These are phyloP conservation scores for Pythium rhizo-oryzae DNA, from an alignment of 352 stramenopile species.

Conservation along the genomic window DNA sequence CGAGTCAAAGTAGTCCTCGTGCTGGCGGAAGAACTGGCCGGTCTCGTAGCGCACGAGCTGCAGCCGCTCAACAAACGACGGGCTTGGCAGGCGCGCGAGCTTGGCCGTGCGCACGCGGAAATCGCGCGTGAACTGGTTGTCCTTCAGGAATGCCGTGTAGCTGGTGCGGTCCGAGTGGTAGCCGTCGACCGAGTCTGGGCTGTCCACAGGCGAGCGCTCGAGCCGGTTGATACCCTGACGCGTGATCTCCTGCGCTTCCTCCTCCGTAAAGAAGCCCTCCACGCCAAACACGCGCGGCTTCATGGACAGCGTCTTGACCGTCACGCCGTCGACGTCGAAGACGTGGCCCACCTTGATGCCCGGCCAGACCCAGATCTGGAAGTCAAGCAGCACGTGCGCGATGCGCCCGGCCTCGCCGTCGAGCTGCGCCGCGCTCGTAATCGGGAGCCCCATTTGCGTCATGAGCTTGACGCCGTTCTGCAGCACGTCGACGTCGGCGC, in stretches of 20 bases:
- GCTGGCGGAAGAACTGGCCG: slow-evolving; percentile 75
- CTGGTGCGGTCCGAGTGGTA: slow-evolving; percentile 70
- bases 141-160: slow-evolving; percentile 68
- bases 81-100: slow-evolving; percentile 52
- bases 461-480: slow-evolving; percentile 64
- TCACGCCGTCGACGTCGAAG: slow-evolving; percentile 51
- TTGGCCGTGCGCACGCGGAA: slow-evolving; percentile 53
- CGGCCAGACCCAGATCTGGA: slow-evolving; percentile 80
- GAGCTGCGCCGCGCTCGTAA: slow-evolving; percentile 43
- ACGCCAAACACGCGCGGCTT: slow-evolving; percentile 65
- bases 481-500: slow-evolving; percentile 47
- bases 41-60: slow-evolving; percentile 74
- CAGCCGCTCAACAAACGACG: slow-evolving; percentile 52
- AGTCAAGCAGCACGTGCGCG: slow-evolving; percentile 67
- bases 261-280: slow-evolving; percentile 60
- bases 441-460: slow-evolving; percentile 49
- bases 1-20: slow-evolving; percentile 78
- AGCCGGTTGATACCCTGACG: slow-evolving; percentile 48
- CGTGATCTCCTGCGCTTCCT: slow-evolving; percentile 63
- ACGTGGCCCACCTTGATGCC: slow-evolving; percentile 67
- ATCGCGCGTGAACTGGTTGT: slow-evolving; percentile 65
- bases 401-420: slow-evolving; percentile 38
- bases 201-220: slow-evolving; percentile 61
- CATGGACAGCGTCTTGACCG: slow-evolving; percentile 65
- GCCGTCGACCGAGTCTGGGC: slow-evolving; percentile 51